Evolutionary conservation across 1,284 basidiomycete genomes (phyloP), one percentile per base, ranked within the genome.

Genomic region (Ganoderma lucidum): DNA sequence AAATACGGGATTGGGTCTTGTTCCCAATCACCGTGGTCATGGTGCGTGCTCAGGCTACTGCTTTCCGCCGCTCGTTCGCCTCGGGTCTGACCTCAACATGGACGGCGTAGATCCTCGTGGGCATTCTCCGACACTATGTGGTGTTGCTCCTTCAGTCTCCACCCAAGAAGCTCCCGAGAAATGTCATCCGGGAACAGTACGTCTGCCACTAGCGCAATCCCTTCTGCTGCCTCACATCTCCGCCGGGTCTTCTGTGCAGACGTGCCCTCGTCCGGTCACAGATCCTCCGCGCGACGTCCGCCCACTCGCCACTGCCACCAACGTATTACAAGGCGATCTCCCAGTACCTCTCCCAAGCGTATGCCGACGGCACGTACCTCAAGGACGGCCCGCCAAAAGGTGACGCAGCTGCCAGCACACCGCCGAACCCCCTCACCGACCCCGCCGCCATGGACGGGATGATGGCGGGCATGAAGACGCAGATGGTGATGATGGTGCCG

Each of bases 401-500:
- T 37, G 85, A 85, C 65, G 90, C 92, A 70, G 81, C 86, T 10
- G 81, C 88, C 0, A 76, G 84, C 14, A 75, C 87, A 1, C 85
- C 93, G 19, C 86, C 90, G 17, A 94, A 93, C 75, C 91, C 93
- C 0, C 88, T 99, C 77, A 88, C 88, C 6, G 96, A 99, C 83
- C 95, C 96, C 6, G 89, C 88, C 48, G 90, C 92, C 62, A 98
- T 99, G 96, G 98, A 99, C 72, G 93, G 93, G 37, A 98, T 99
- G 96, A 98, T 99, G 96, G 90, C 96, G 39, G 95, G 95, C 63
- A 95, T 99, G 93, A 99, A 99, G 86, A 98, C 97, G 63, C 97
- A 99, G 83, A 96, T 96, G 86, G 96, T 99, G 65, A 97, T 97
- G 92, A 95, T 95, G 95, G 93, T 97, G 9, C 96, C 95, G 10